These are phyloP conservation scores for Dipodascus albidus DNA, from an alignment of 805 yeast species.

Conservation along the genomic window DNA sequence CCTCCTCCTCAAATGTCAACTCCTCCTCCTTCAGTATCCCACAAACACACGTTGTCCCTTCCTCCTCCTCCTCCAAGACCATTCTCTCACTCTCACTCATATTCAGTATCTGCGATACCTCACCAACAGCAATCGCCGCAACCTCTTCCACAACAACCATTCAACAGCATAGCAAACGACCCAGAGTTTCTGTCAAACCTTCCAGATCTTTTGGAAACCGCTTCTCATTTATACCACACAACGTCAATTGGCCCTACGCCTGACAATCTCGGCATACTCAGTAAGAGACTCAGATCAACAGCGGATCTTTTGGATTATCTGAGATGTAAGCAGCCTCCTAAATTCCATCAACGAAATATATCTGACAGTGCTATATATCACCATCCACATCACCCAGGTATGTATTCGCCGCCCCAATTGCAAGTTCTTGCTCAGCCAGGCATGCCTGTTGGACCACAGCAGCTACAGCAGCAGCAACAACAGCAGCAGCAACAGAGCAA, in stretches of 20 bases:
- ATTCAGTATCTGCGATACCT: slow-evolving; percentile 3
- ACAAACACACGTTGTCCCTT: neutral
- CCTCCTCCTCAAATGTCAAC: neutral
- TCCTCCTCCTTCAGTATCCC: neutral
- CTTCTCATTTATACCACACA: slow-evolving; percentile 12
- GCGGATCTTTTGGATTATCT: slow-evolving; percentile 12
- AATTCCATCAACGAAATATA: slow-evolving; percentile 1
- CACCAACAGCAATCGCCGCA: slow-evolving; percentile 7
- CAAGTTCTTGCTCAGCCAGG: slow-evolving; percentile 1
- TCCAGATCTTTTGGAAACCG: slow-evolving; percentile 13
- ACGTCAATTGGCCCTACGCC: slow-evolving; percentile 10
- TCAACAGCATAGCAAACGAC: slow-evolving; percentile 2
- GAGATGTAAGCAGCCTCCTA: slow-evolving; percentile 3
- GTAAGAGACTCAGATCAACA: slow-evolving; percentile 10
- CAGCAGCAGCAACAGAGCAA: slow-evolving; percentile 9
- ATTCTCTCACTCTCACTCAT: neutral
- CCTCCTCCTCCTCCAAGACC: slow-evolving; percentile 3
- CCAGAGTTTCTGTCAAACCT: slow-evolving; percentile 6
- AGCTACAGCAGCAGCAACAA: slow-evolving; percentile 8
- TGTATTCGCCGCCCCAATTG: slow-evolving; percentile 2
- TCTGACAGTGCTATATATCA: slow-evolving; percentile 1
- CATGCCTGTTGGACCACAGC: neutral
- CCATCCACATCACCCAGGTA: neutral
- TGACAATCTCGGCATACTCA: slow-evolving; percentile 10
- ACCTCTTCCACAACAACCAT: slow-evolving; percentile 3